These are phyloP conservation scores for Rasamsonia emersonii DNA, from an alignment of 2,329 filamentous ascomycete genomes.

Conservation along the genomic window DNA sequence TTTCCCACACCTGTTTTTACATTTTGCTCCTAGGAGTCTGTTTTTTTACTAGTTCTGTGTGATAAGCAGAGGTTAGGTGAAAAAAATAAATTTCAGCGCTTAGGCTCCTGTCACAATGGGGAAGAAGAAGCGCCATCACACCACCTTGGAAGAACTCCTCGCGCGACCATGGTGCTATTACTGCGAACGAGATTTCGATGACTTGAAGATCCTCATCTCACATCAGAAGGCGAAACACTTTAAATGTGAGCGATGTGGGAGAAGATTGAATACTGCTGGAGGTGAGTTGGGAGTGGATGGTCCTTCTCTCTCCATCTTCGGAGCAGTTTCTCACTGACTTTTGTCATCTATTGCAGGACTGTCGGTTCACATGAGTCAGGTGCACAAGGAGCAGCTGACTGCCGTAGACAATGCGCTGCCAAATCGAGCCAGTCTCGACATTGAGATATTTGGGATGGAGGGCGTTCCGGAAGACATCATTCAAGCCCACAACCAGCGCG, in stretches of 20 bases:
- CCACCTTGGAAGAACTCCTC: conserved; percentile 81
- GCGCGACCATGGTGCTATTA: conserved; percentile 95
- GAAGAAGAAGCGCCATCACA: conserved; percentile 83
- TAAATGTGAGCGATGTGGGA: conserved; percentile 86
- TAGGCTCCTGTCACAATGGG: conserved; percentile 54
- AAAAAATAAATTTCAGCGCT: too few relatives aligned
- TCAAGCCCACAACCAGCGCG: conserved; percentile 74
- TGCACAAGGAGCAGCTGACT: conserved; percentile 86
- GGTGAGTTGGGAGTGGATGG: too few relatives aligned
- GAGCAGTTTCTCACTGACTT: conserved; percentile 3
- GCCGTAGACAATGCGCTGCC: conserved; percentile 87
- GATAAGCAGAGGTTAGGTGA: too few relatives aligned
- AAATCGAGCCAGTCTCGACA: conserved; percentile 73
- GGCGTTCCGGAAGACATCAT: conserved; percentile 83
- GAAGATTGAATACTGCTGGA: conserved; percentile 87
- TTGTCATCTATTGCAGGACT: conserved; percentile 52
- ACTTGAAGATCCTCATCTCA: conserved; percentile 89
- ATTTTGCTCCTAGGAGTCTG: too few relatives aligned
- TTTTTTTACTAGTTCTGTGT: too few relatives aligned
- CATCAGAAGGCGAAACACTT: conserved; percentile 99
- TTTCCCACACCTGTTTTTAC: too few relatives aligned
- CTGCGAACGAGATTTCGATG: conserved; percentile 98
- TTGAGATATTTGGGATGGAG: conserved; percentile 98
- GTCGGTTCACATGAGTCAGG: conserved; percentile 94
- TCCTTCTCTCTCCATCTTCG: too few relatives aligned